Base-by-base conservation (phyloP, 768 basidiomycete genomes). In the Russula earlei region DNA sequence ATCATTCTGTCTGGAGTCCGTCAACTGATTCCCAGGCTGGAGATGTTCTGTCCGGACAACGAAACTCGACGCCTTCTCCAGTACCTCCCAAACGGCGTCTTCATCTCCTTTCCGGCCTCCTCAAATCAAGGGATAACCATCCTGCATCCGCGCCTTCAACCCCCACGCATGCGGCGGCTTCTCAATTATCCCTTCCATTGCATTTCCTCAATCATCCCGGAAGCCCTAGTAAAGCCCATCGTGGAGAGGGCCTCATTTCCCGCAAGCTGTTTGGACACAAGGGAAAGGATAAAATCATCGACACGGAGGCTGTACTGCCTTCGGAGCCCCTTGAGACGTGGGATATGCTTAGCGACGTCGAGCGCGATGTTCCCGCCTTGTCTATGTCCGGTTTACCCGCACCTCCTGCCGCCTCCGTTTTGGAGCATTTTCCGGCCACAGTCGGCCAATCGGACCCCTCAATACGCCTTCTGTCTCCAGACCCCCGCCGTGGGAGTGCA, bases 211-310 rank as follows among this genome's bases (percentile, higher is more conserved):
- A 19, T 25, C 60, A 42, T 20, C 59, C 59, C 7, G 52, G 38
- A 41, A 57, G 55, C 20, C 62, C 62, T 5, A 54, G 37, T 43
- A 48, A 31, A 34, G 44, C 55, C 15, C 44, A 52, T 19, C 61
- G 61, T 37, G 47, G 52, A 15, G 61, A 62, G 42, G 46, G 55
- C 31, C 52, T 53, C 34, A 53, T 56, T 8, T 37, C 55, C 14
- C 49, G 62, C 52, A 61, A 52, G 36, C 6, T 62, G n/a, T 62
- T 62, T 43, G 59, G 62, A 4, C 34, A 61, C 41, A 60, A 57
- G 14, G 61, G 61, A 24, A 62, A 62, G 52, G 59, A 61, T 3
- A 62, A 36, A 31, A 45, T 20, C 36, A 17, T 37, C 15, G 57
- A 61, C 12, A n/a, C 42, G 22, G 42, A 37, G 36, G 11, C 29